Evolutionary conservation across 768 basidiomycete genomes (phyloP), one percentile per base, ranked within the genome.

Genomic region (Pleurotus giganteus): DNA sequence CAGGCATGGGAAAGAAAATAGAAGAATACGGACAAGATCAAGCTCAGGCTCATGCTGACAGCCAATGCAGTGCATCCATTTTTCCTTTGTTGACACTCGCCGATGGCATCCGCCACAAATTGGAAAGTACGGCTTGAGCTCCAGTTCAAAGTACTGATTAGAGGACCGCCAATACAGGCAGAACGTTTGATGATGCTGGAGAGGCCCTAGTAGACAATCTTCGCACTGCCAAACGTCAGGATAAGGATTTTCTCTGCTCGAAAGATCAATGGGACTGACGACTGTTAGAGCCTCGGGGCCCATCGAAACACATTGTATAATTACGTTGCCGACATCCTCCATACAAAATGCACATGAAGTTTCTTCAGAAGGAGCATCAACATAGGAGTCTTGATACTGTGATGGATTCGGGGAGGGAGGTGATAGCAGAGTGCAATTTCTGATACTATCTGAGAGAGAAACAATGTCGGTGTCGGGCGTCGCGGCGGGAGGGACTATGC

Each of bases 11-110:
- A 24, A 4, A 27, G 13, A 11, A 17, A 26, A 31, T 13, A 36
- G 34, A 36, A n/a, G n/a, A n/a, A 17, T 1, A 51, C 49, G 11
- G 21, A 51, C 49, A 7, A 51, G 49, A 26, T 51, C 49, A 36
- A 51, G 21, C n/a, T 32, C 49, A 23, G 49, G 31, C 23, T 23
- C 34, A 24, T 51, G 49, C 37, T 51, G 9, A 23, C 49, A 51
- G 11, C 34, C 49, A 37, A 51, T 51, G 17, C 49, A 51, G 19
- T 51, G 49, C 49, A 51, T 51, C 49, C 49, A 51, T n/a, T 26
- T 17, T 12, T 23, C 34, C n/a, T 26, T 32, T 7, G 13, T 19
- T 7, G 32, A 7, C 6, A 39, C 17, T 9, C 19, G 21, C 31
- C 21, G 9, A n/a, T 24, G n/a, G 17, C 49, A 51, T 15, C 37